phyloP scores from a whole-genome alignment of 305 asterid species.

The Rubia balearica region DNA sequence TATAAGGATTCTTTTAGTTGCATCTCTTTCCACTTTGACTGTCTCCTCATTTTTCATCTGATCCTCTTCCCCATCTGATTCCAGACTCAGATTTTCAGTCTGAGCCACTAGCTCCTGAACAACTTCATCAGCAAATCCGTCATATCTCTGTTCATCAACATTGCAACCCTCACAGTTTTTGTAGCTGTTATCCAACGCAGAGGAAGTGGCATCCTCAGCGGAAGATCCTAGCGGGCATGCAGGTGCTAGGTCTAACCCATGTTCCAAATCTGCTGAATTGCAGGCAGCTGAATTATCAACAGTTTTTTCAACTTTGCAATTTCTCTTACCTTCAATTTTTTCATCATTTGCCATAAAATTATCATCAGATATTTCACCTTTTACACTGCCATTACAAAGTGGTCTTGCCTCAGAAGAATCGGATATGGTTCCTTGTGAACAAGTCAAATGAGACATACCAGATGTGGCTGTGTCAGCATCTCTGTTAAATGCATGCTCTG shows the following conservation, averaged over 20 bases:
- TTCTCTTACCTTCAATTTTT: conserved; percentile 19
- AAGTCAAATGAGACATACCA: conserved; percentile 15
- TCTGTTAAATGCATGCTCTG: conserved; percentile 26
- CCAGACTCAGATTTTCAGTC: conserved; percentile 21
- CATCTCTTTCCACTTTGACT: conserved; percentile 84
- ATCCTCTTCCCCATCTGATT: conserved; percentile 34
- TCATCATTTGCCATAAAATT: conserved; percentile 18
- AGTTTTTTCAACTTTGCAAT: conserved; percentile 11
- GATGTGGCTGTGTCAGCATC: conserved; percentile 22
- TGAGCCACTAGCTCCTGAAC: conserved; percentile 24
- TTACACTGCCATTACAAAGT: conserved; percentile 22
- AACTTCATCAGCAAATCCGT: conserved; percentile 22
- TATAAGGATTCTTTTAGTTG: conserved; percentile 66
- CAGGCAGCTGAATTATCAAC: conserved; percentile 25
- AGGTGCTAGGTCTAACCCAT: conserved; percentile 17
- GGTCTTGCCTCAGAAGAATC: conserved; percentile 10
- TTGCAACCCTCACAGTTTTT: conserved; percentile 19
- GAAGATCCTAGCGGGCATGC: conserved; percentile 17
- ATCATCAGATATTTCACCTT: conserved; percentile 17
- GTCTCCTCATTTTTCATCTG: conserved; percentile 34
- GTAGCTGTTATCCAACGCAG: conserved; percentile 17
- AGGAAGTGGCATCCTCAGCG: conserved; percentile 14
- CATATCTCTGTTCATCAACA: conserved; percentile 15
- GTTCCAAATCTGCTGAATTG: conserved; percentile 22
- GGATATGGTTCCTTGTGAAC: conserved; percentile 9